These are phyloP conservation scores for Dovyalis caffra DNA, from an alignment of 345 rosid genomes.

Conservation along the genomic window DNA sequence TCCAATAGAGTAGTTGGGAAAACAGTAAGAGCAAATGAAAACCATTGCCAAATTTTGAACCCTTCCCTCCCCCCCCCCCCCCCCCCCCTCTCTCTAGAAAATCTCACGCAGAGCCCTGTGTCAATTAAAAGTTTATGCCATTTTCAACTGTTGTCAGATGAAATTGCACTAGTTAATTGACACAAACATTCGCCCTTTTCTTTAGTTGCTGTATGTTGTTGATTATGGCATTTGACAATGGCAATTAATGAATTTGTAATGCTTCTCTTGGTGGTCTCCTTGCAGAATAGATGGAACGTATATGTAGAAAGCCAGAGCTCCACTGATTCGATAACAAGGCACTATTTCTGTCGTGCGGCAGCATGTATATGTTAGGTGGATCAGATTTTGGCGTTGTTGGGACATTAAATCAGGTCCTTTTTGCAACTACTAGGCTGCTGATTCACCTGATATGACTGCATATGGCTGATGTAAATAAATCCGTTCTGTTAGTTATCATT, in stretches of 20 bases:
- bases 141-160: background rate
- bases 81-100: too few relatives aligned
- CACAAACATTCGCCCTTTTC: background rate
- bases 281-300: background rate
- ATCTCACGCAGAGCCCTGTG: background rate
- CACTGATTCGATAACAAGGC: background rate
- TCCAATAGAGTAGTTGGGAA: background rate
- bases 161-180: background rate
- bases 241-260: background rate
- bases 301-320: background rate
- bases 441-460: background rate
- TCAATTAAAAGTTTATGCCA: background rate
- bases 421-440: background rate
- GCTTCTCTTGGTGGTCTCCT: background rate
- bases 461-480: background rate
- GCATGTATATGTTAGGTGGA: background rate
- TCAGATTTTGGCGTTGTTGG: background rate
- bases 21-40: background rate
- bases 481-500: background rate
- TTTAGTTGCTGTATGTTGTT: background rate
- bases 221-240: slow-evolving; percentile 1
- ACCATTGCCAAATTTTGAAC: background rate
- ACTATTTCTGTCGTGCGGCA: background rate
- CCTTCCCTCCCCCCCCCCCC: too few relatives aligned
- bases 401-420: background rate